A percentile compares a stretch with the other conserved stretches of the same genome.
Evolutionary conservation across 495 filamentous ascomycete genomes (phyloP).

Genomic region (Pseudoneurospora amorphoporcata): DNA sequence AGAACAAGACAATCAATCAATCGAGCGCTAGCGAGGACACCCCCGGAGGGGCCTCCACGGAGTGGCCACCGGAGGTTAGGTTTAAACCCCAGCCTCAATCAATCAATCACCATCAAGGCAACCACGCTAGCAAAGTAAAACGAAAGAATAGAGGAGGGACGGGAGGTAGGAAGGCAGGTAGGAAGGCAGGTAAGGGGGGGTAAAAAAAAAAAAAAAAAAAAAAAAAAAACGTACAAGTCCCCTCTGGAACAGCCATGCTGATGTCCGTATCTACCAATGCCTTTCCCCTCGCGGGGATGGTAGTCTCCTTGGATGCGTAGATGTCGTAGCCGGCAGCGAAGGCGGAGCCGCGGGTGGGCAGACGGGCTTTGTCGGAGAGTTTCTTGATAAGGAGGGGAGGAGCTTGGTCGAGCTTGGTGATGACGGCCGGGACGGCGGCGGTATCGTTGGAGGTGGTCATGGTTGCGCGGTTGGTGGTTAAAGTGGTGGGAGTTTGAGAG

Average conservation of each 20-base stretch:
- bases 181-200: background rate
- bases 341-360: conserved; percentile 79
- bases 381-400: conserved; percentile 77
- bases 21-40: background rate
- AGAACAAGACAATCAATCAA: no score
- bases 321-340: conserved; percentile 92
- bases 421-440: conserved; percentile 28
- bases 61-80: background rate
- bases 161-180: no score
- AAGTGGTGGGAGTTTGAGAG: conserved; percentile 4
- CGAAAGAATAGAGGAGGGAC: no score
- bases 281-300: conserved; percentile 73
- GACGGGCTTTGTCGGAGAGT: conserved; percentile 56
- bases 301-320: conserved; percentile 60
- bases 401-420: conserved; percentile 18
- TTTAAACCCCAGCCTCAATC: background rate
- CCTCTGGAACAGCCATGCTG: conserved; percentile 74
- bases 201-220: background rate
- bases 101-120: background rate
- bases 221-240: conserved; percentile 56
- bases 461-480: conserved; percentile 5
- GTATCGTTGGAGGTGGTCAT: conserved; percentile 12
- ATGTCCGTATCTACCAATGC: conserved; percentile 84
- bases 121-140: background rate
- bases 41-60: background rate